Percentiles rank a stretch among this genome's conserved stretches.
phyloP scores from a whole-genome alignment of 2,329 filamentous ascomycete species.

The Colletotrichum sp. region DNA sequence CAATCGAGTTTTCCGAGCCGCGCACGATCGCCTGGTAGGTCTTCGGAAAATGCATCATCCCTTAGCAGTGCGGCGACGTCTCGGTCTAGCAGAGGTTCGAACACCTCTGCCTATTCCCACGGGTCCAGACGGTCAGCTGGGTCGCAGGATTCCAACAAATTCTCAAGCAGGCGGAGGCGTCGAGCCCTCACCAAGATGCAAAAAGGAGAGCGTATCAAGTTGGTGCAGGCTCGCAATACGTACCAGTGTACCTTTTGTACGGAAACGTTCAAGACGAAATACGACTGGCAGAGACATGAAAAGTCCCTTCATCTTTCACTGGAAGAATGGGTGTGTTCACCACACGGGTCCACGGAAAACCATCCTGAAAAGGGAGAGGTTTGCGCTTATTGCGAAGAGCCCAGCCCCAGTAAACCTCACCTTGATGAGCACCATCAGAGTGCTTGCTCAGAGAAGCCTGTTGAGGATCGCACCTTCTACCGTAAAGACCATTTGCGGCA shows the following conservation, averaged over 20 bases:
- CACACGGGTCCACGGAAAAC: constrained; percentile 36
- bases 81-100: constrained; percentile 7
- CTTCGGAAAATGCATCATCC: constrained; percentile 21
- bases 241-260: constrained; percentile 54
- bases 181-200: neutral
- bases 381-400: constrained; percentile 43
- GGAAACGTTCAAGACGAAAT: constrained; percentile 48
- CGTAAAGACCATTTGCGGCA: constrained; percentile 50
- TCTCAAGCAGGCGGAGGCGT: neutral
- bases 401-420: constrained; percentile 35
- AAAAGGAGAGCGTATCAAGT: neutral
- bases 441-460: constrained; percentile 55
- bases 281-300: constrained; percentile 57
- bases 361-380: constrained; percentile 45
- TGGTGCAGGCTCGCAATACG: neutral
- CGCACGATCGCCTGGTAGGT: constrained; percentile 27
- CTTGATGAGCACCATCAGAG: constrained; percentile 41
- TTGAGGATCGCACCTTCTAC: constrained; percentile 47
- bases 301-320: constrained; percentile 51
- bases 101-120: constrained; percentile 34
- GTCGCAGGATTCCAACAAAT: neutral
- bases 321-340: constrained; percentile 50
- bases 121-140: constrained; percentile 27
- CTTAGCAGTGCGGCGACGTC: constrained; percentile 16
- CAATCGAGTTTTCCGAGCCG: neutral